These are phyloP conservation scores for Lepidium aucheri DNA, from an alignment of 345 rosid genomes.

Conservation along the genomic window DNA sequence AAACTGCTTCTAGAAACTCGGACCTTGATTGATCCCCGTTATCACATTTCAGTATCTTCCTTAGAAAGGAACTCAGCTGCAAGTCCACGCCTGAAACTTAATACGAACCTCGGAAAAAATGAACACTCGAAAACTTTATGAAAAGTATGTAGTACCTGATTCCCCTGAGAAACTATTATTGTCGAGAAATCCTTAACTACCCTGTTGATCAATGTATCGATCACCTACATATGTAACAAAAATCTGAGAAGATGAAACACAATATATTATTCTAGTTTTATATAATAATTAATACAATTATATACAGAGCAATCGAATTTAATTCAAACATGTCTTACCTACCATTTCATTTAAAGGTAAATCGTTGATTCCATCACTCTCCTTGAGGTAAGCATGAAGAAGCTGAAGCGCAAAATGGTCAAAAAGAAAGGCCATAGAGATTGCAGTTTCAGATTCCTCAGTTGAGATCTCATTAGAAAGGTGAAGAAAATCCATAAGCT, in stretches of 20 bases:
- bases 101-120: background rate
- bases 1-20: slow-evolving; percentile 63
- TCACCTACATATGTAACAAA: slow-evolving; percentile 39
- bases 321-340: slow-evolving; percentile 45
- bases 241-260: slow-evolving; percentile 1
- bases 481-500: slow-evolving; percentile 79
- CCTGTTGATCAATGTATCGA: slow-evolving; percentile 71
- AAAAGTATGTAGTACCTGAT: slow-evolving; percentile 43
- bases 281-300: background rate
- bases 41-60: slow-evolving; percentile 67
- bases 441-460: slow-evolving; percentile 75
- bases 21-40: slow-evolving; percentile 48
- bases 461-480: slow-evolving; percentile 63
- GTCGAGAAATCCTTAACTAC: slow-evolving; percentile 87
- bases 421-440: slow-evolving; percentile 68
- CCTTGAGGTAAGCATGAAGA: slow-evolving; percentile 71
- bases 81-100: background rate
- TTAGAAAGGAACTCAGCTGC: slow-evolving; percentile 47
- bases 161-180: slow-evolving; percentile 79
- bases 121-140: background rate
- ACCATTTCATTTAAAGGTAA: slow-evolving; percentile 93
- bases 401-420: slow-evolving; percentile 81
- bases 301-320: background rate
- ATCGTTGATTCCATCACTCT: slow-evolving; percentile 49
- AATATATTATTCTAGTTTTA: background rate